Evolutionary conservation across 2,329 filamentous ascomycete genomes (phyloP), one percentile per base, ranked within the genome.

Genomic region (Botryotinia globosa): DNA sequence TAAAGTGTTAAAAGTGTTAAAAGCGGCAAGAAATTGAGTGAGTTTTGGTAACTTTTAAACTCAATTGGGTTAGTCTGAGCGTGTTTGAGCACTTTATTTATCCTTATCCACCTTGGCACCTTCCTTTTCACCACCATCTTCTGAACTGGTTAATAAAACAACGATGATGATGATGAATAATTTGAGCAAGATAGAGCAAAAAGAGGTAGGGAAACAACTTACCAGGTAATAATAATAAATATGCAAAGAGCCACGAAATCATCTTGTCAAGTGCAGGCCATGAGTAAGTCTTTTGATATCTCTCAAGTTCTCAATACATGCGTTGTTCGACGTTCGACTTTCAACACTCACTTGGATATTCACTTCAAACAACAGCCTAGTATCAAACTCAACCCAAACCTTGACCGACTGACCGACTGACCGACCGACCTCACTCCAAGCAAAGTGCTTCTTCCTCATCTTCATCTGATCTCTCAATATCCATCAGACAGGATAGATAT

Each of bases 31-130:
- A n/a, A 8, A 1, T 16, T 18, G 34, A 44, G 45, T 34, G 44
- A 42, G 45, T 34, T 66, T 44, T 56, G 34, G 32, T 20, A 34
- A 18, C 8, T n/a, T 64, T 65, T 54, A 44, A 45, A 4, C 34
- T 12, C 1, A 22, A 54, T n/a, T 18, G 2, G 32, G 58, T 59
- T 72, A 72, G 70, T 68, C 62, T 72, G 70, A 51, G 70, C 70
- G 48, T 61, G 32, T 72, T 72, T 72, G 70, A 72, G 70, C 70
- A 68, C 51, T 72, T 72, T 67, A 67, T 67, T 56, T 39, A 66
- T 22, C 45, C 64, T 56, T 39, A 66, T 22, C 45, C 64, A 66
- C 64, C 64, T 66, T 67, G 45, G 64, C 48, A 67, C 48, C 39
- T 56, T 29, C 48, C 39, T 56, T 29, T 39, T 29, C 45, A 42